A percentile compares a stretch with the other conserved stretches of the same genome.
phyloP scores from a whole-genome alignment of 2,329 filamentous ascomycete genomes.

The Penicillium rolfsii region DNA sequence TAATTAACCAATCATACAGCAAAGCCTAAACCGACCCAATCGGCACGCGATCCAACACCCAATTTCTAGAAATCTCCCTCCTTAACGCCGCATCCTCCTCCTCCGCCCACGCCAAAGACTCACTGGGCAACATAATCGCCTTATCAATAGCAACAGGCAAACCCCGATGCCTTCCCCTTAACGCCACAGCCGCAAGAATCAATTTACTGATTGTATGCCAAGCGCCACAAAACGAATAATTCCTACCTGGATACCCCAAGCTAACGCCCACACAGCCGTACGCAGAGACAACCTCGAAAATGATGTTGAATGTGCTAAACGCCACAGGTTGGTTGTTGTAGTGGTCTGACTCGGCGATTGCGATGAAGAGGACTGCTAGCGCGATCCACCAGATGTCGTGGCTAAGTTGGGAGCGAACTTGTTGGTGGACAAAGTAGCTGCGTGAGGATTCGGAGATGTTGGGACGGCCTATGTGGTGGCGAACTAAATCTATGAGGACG shows the following conservation, averaged over 20 bases:
- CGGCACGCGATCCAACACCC: constrained; percentile 31
- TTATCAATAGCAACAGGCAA: constrained; percentile 61
- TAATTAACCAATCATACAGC: no score
- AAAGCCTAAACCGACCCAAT: constrained; percentile 33
- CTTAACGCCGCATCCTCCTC: constrained; percentile 46
- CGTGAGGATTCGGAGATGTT: constrained; percentile 40
- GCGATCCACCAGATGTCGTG: constrained; percentile 71
- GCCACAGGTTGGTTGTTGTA: constrained; percentile 56
- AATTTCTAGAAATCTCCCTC: constrained; percentile 32
- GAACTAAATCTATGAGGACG: constrained; percentile 33
- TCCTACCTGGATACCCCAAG: constrained; percentile 57
- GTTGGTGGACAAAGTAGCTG: constrained; percentile 57
- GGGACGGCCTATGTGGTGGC: constrained; percentile 32
- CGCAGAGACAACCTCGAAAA: constrained; percentile 51
- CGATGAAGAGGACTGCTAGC: constrained; percentile 62
- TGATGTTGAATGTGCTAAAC: constrained; percentile 64
- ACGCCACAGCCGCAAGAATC: constrained; percentile 60
- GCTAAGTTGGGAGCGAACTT: constrained; percentile 66
- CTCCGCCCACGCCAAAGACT: constrained; percentile 46
- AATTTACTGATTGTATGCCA: constrained; percentile 62
- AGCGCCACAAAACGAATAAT: constrained; percentile 60
- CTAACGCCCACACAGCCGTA: constrained; percentile 68
- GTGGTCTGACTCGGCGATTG: constrained; percentile 62
- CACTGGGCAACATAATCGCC: constrained; percentile 49
- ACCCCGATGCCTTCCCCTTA: constrained; percentile 61